A percentile compares a stretch with the other conserved stretches of the same genome.
Evolutionary conservation across 192 early-diverging fungal species (phyloP).

Genomic region (Coemansia sp.): DNA sequence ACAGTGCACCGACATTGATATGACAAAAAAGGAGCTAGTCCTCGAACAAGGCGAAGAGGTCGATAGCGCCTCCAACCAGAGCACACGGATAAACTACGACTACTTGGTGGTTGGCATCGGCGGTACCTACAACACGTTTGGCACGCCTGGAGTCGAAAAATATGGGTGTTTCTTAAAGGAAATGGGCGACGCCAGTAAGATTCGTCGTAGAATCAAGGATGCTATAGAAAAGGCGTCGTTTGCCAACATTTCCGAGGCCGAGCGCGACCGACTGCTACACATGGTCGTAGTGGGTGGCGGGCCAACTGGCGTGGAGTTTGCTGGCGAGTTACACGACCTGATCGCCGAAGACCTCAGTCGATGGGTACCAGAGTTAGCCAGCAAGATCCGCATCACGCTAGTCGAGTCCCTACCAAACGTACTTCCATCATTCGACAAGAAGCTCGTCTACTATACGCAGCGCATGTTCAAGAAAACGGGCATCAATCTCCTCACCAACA

Average conservation of each 20-base stretch:
- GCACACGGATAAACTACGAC: constrained; percentile 68
- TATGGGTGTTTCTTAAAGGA: constrained; percentile 88
- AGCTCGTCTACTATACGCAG: constrained; percentile 74
- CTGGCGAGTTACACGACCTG: constrained; percentile 81
- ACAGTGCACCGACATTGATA: constrained; percentile 86
- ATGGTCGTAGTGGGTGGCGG: constrained; percentile 91
- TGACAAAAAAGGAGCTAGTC: constrained; percentile 72
- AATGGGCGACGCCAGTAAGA: constrained; percentile 79
- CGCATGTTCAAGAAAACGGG: constrained; percentile 74
- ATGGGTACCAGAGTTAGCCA: constrained; percentile 74
- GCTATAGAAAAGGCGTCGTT: constrained; percentile 80
- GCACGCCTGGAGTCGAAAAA: constrained; percentile 82
- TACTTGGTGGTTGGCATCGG: constrained; percentile 84
- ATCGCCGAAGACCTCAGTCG: constrained; percentile 78
- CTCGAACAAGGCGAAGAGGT: constrained; percentile 70
- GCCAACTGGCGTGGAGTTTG: constrained; percentile 80
- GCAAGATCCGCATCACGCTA: constrained; percentile 66
- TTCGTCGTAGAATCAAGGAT: constrained; percentile 76
- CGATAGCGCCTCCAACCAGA: constrained; percentile 46
- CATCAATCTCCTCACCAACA: constrained; percentile 73
- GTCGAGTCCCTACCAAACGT: constrained; percentile 83
- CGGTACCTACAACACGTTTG: constrained; percentile 82
- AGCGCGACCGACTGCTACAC: constrained; percentile 71
- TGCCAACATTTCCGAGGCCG: constrained; percentile 64
- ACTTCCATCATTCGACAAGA: constrained; percentile 74